Evolutionary conservation across 192 early-diverging fungal species (phyloP).

Genomic region (Coemansia sp.): DNA sequence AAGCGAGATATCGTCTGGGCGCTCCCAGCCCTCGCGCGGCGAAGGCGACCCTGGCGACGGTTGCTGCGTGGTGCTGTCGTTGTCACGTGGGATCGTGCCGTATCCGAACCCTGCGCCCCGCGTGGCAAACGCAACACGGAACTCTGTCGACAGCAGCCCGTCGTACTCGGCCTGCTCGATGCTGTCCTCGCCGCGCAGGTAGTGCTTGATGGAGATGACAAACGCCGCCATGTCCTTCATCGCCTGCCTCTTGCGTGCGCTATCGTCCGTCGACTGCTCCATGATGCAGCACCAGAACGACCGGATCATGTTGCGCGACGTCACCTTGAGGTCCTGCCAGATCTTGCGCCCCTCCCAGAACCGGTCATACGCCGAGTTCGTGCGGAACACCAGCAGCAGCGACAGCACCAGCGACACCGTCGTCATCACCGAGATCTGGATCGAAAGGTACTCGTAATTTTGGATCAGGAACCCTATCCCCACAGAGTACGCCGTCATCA

Average conservation of each 20-base stretch:
- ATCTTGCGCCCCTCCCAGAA: constrained; percentile 87
- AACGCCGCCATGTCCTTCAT: constrained; percentile 81
- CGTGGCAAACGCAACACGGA: constrained; percentile 42
- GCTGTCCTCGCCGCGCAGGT: constrained; percentile 74
- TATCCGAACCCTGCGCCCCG: constrained; percentile 32
- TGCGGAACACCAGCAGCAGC: constrained; percentile 60
- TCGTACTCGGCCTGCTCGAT: constrained; percentile 69
- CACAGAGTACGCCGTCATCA: constrained; percentile 51
- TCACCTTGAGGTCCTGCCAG: constrained; percentile 71
- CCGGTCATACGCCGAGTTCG: constrained; percentile 67
- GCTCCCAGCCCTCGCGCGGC: constrained; percentile 41
- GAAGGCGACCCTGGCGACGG: not conserved
- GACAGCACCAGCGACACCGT: constrained; percentile 55
- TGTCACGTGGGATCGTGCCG: constrained; percentile 24
- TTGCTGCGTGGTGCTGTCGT: constrained; percentile 1
- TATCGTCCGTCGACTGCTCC: constrained; percentile 58
- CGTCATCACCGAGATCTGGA: constrained; percentile 46
- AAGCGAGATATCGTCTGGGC: constrained; percentile 23
- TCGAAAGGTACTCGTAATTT: constrained; percentile 28
- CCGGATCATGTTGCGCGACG: constrained; percentile 77
- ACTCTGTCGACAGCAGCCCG: constrained; percentile 54
- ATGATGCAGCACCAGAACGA: constrained; percentile 69
- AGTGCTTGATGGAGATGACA: constrained; percentile 78
- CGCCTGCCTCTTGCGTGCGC: constrained; percentile 60
- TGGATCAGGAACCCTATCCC: constrained; percentile 49